These are phyloP conservation scores for Mycena sanguinolenta DNA, from an alignment of 768 basidiomycete genomes.

Conservation along the genomic window DNA sequence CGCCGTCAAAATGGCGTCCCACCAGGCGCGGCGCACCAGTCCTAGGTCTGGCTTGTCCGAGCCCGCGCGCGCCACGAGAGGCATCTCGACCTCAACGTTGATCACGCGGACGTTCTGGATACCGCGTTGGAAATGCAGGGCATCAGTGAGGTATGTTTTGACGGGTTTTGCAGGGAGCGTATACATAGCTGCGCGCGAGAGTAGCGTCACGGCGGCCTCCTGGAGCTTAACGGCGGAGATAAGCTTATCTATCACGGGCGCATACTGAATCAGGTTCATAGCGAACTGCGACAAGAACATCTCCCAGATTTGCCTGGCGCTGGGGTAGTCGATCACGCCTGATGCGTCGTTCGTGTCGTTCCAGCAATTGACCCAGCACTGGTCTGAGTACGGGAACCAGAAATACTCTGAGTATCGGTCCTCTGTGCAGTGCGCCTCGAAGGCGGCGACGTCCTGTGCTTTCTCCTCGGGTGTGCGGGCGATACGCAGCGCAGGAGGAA, in stretches of 20 bases:
- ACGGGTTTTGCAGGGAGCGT: too few relatives aligned
- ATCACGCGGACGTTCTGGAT: conserved; percentile 43
- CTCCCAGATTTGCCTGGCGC: conserved; percentile 29
- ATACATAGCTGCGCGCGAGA: too few relatives aligned
- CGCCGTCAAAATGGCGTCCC: conserved; percentile 13
- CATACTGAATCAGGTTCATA: too few relatives aligned
- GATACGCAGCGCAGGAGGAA: conserved; percentile 37
- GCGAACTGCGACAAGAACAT: conserved; percentile 14
- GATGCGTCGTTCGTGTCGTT: conserved; percentile 20
- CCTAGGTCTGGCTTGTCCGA: conserved; percentile 37
- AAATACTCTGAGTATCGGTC: conserved; percentile 43
- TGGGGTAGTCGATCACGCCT: conserved; percentile 12
- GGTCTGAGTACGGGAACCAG: conserved; percentile 46
- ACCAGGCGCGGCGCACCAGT: conserved; percentile 43
- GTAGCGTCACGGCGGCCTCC: too few relatives aligned
- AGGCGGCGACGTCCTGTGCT: too few relatives aligned
- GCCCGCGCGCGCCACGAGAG: conserved; percentile 28
- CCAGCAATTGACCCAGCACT: conserved; percentile 46
- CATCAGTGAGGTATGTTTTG: too few relatives aligned
- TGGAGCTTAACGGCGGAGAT: too few relatives aligned
- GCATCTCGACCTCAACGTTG: conserved; percentile 45
- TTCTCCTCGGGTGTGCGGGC: too few relatives aligned
- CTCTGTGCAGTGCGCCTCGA: too few relatives aligned
- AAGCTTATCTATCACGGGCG: too few relatives aligned
- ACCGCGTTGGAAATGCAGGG: conserved; percentile 16